A percentile compares a stretch with the other conserved stretches of the same genome.
These are phyloP conservation scores for Abrus precatorius DNA, from an alignment of 306 rosid genomes.

Conservation along the genomic window DNA sequence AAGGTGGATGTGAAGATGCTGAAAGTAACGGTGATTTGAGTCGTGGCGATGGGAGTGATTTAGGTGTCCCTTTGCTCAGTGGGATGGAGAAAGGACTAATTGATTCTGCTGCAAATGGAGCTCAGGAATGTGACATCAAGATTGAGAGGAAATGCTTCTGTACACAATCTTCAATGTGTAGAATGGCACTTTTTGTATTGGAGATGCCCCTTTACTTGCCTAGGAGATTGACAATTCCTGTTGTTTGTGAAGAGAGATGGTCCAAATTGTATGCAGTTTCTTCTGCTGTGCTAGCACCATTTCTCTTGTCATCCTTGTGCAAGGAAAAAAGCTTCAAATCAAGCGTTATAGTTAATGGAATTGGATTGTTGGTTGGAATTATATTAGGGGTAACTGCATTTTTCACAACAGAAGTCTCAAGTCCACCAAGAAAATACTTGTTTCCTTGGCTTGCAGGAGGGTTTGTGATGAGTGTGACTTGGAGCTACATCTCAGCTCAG, in stretches of 20 bases:
- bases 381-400: constrained; percentile 46
- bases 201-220: constrained; percentile 68
- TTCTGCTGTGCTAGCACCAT: constrained; percentile 55
- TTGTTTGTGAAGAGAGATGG: constrained; percentile 64
- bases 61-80: constrained; percentile 56
- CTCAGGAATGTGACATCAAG: constrained; percentile 41
- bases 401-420: constrained; percentile 51
- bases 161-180: constrained; percentile 44
- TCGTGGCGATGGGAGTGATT: constrained; percentile 40
- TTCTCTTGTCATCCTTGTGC: constrained; percentile 53
- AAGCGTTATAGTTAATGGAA: constrained; percentile 50
- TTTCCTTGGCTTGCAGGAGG: constrained; percentile 65
- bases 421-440: constrained; percentile 56
- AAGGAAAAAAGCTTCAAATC: constrained; percentile 34
- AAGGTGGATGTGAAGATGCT: constrained; percentile 46
- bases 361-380: constrained; percentile 52
- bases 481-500: constrained; percentile 68
- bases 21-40: constrained; percentile 36
- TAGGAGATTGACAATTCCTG: constrained; percentile 64
- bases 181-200: constrained; percentile 36
- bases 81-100: constrained; percentile 55
- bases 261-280: constrained; percentile 58
- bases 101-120: constrained; percentile 38
- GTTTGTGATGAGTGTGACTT: constrained; percentile 66
- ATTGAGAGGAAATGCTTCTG: constrained; percentile 44